phyloP scores from a whole-genome alignment of 2,329 filamentous ascomycete species.

The Phialophora tarda region DNA sequence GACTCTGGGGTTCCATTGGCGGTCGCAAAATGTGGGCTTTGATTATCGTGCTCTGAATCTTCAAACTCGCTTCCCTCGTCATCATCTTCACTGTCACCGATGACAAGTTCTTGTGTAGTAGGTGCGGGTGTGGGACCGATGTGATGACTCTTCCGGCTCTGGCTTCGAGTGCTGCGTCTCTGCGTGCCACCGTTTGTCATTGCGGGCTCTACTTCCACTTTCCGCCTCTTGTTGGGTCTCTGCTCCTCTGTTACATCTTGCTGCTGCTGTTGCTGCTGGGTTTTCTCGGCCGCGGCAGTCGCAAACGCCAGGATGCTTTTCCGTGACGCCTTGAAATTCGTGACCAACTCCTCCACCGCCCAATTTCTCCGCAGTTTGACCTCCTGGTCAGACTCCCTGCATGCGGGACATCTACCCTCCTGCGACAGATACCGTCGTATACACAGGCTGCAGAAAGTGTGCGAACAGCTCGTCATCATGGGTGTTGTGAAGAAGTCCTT shows the following conservation, averaged over 20 bases:
- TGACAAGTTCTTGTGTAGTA: slow-evolving; percentile 42
- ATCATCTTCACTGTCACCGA: slow-evolving; percentile 51
- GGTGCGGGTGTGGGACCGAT: slow-evolving; percentile 40
- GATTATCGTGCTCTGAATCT: slow-evolving; percentile 19
- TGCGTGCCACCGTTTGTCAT: slow-evolving; percentile 41
- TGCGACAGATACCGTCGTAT: slow-evolving; percentile 83
- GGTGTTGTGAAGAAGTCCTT: slow-evolving; percentile 96
- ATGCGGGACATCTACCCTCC: slow-evolving; percentile 87
- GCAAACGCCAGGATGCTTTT: slow-evolving; percentile 69
- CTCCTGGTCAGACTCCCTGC: slow-evolving; percentile 78
- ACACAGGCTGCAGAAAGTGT: slow-evolving; percentile 96
- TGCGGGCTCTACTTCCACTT: slow-evolving; percentile 21
- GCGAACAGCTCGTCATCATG: slow-evolving; percentile 91
- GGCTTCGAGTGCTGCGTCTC: slow-evolving; percentile 59
- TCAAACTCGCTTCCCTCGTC: slow-evolving; percentile 45
- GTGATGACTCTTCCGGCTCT: slow-evolving; percentile 51
- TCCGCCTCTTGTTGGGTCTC: slow-evolving; percentile 43
- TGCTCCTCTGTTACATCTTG: slow-evolving; percentile 40
- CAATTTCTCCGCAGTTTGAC: slow-evolving; percentile 83
- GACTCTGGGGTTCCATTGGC: slow-evolving; percentile 28
- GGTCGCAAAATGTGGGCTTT: slow-evolving; percentile 32
- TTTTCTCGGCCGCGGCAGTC: slow-evolving; percentile 60
- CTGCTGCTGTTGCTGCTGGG: slow-evolving; percentile 44
- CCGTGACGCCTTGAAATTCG: slow-evolving; percentile 73
- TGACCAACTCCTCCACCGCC: slow-evolving; percentile 82